These are phyloP conservation scores for Boletales sp. DNA, from an alignment of 768 basidiomycete species.

Conservation along the genomic window DNA sequence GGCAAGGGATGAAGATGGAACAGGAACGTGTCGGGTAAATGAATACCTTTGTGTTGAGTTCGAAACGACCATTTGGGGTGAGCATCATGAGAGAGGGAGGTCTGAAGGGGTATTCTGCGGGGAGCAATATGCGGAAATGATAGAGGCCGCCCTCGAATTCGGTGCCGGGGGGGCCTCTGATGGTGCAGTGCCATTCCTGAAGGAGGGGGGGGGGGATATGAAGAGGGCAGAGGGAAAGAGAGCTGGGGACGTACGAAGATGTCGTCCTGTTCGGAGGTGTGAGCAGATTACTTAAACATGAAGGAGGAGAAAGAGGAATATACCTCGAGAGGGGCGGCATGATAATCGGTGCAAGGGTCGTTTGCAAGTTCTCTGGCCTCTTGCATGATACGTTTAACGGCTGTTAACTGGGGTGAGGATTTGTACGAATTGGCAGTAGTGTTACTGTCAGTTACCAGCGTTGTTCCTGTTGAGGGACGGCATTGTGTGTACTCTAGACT, in stretches of 20 bases:
- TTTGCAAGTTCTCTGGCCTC: constrained; percentile 86
- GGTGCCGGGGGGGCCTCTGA: constrained; percentile 81
- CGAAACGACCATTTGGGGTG: constrained; percentile 96
- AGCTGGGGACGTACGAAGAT: constrained; percentile 63
- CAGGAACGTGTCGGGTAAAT: constrained; percentile 11
- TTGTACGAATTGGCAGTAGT: no score
- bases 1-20: constrained; percentile 5
- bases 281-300: no score
- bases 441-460: constrained; percentile 54
- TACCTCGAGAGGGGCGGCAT: constrained; percentile 78
- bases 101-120: constrained; percentile 94
- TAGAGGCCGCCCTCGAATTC: constrained; percentile 97
- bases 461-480: constrained; percentile 83
- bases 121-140: constrained; percentile 87
- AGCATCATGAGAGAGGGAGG: constrained; percentile 95
- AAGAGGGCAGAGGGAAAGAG: constrained; percentile 16
- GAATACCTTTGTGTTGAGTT: constrained; percentile 88
- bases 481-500: constrained; percentile 1
- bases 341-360: constrained; percentile 84
- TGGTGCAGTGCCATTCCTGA: constrained; percentile 95
- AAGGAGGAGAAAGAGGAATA: no score
- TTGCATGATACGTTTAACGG: constrained; percentile 96
- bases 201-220: neutral
- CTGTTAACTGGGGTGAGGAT: constrained; percentile 38
- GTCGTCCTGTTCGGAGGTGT: constrained; percentile 54